These are phyloP conservation scores for Calonectria pseudoturangicola DNA, from an alignment of 2,329 filamentous ascomycete genomes.

Conservation along the genomic window DNA sequence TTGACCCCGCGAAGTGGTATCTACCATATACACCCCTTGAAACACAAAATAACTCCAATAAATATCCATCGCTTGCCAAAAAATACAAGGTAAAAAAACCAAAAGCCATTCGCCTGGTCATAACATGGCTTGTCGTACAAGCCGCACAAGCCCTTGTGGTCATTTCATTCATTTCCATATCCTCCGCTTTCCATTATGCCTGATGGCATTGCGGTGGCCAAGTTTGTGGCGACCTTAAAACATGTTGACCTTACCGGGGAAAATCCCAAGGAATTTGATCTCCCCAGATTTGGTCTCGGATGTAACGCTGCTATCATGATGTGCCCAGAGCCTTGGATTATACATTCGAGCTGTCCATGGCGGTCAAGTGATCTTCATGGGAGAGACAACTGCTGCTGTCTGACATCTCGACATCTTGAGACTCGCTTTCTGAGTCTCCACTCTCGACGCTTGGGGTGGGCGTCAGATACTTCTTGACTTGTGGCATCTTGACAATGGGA, in stretches of 20 bases:
- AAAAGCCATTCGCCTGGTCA: no score
- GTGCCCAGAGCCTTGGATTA: constrained; percentile 65
- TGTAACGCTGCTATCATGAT: constrained; percentile 33
- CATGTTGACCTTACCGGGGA: constrained; percentile 58
- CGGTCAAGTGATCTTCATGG: constrained; percentile 56
- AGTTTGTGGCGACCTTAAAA: constrained; percentile 21
- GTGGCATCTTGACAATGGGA: constrained; percentile 42
- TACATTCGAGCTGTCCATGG: constrained; percentile 57
- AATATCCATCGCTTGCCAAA: constrained; percentile 5
- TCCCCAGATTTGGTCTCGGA: constrained; percentile 28
- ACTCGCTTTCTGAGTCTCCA: constrained; percentile 55
- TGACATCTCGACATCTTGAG: constrained; percentile 70
- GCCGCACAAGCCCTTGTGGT: no score
- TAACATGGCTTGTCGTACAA: background rate
- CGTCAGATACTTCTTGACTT: constrained; percentile 47
- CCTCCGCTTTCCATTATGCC: constrained; percentile 38
- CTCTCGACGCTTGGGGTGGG: constrained; percentile 66
- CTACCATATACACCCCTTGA: constrained; percentile 11
- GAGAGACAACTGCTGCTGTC: constrained; percentile 64
- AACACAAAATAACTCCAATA: background rate
- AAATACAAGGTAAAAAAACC: no score
- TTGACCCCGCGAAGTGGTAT: constrained; percentile 42
- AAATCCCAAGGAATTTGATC: constrained; percentile 42
- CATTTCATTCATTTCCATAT: background rate
- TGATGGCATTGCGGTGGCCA: constrained; percentile 49